phyloP scores from a whole-genome alignment of 2,329 filamentous ascomycete genomes.

The Colletotrichum liaoningense region DNA sequence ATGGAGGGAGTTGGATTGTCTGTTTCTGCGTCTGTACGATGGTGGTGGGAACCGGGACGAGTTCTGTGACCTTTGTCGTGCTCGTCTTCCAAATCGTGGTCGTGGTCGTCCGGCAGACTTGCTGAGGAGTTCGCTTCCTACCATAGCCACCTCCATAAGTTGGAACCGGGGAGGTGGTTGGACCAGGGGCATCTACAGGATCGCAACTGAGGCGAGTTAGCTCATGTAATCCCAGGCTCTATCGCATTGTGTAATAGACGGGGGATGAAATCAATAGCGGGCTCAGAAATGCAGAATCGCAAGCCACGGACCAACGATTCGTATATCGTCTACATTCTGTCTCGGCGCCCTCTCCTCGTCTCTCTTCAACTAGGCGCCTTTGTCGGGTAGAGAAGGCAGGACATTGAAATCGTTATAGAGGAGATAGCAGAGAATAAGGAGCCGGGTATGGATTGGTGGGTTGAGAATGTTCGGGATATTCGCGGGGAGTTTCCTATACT shows the following conservation, averaged over 20 bases:
- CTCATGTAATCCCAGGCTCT: neutral
- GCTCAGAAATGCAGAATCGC: neutral
- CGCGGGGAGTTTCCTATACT: neutral
- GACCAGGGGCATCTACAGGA: conserved; percentile 5
- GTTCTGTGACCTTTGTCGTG: conserved; percentile 31
- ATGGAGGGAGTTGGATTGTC: neutral
- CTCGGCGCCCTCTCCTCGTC: neutral
- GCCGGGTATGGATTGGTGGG: neutral
- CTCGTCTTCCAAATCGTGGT: conserved; percentile 36
- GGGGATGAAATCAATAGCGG: neutral
- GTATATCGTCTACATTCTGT: neutral
- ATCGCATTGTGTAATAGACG: neutral
- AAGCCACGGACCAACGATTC: neutral
- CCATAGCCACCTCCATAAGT: conserved; percentile 4
- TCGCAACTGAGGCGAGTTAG: conserved; percentile 18
- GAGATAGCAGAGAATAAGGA: neutral
- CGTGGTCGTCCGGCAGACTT: conserved; percentile 36
- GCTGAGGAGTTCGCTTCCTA: conserved; percentile 7
- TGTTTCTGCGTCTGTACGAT: conserved; percentile 19
- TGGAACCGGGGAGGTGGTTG: conserved; percentile 7
- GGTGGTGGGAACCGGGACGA: neutral
- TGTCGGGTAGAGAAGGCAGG: neutral
- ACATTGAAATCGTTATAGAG: neutral
- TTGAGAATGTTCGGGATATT: neutral
- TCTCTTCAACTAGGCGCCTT: neutral